Evolutionary conservation across 108 stramenopile genomes (phyloP).

Genomic region (Cylindrotheca fusiformis): DNA sequence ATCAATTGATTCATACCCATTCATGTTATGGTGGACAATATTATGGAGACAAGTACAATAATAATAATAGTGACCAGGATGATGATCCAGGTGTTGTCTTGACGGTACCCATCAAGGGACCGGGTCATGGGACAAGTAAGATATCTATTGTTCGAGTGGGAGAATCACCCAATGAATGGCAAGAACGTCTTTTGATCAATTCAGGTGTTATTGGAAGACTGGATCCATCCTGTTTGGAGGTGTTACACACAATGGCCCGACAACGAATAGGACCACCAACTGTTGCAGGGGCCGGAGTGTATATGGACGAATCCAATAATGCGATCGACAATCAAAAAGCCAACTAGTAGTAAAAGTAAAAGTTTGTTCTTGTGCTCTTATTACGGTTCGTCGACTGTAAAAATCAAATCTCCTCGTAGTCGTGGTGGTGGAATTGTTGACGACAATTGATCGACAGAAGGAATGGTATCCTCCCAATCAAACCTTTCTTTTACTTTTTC

Average conservation of each 20-base stretch:
- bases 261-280: conserved; percentile 62
- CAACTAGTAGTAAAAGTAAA: too few relatives aligned
- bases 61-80: conserved; percentile 1
- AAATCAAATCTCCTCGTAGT: conserved; percentile 13
- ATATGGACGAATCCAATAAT: too few relatives aligned
- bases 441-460: not conserved
- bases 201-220: conserved; percentile 53
- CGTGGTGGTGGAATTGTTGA: not conserved
- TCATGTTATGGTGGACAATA: conserved; percentile 58
- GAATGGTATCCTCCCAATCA: conserved; percentile 10
- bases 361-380: too few relatives aligned
- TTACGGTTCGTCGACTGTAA: not conserved
- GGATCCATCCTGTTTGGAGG: conserved; percentile 34
- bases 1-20: conserved; percentile 35
- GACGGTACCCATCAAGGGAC: conserved; percentile 60
- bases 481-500: conserved; percentile 1
- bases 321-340: too few relatives aligned
- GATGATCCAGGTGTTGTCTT: conserved; percentile 45
- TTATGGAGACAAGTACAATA: conserved; percentile 44
- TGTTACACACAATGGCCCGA: conserved; percentile 53
- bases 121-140: conserved; percentile 41
- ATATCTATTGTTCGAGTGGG: conserved; percentile 65
- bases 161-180: conserved; percentile 71
- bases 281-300: conserved; percentile 47
- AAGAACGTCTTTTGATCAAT: conserved; percentile 58